Base-by-base conservation (phyloP, 805 yeast species). In the Yarrowia sp. region DNA sequence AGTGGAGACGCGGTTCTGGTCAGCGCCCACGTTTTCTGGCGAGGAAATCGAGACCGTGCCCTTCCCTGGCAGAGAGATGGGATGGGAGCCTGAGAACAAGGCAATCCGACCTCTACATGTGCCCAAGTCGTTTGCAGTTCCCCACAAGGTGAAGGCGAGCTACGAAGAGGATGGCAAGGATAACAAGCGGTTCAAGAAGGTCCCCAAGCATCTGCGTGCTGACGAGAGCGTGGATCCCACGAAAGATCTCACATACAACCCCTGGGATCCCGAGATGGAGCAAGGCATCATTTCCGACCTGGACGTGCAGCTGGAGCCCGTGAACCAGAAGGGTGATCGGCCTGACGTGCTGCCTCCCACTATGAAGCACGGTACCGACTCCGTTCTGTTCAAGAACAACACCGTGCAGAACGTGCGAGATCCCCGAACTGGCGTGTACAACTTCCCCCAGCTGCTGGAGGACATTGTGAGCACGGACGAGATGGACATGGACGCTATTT, bases 371-470 rank as follows among this genome's bases (percentile, higher is more conserved):
- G 81, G 80, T 55, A 78, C 94, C 18, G 86, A 87, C 35, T 75
- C 87, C 41, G 91, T 87, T 0, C 73, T 93, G 12, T 89, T 87
- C 70, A 25, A 29, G 18, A 84, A 87, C 29, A 97, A 97, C 0
- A 96, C 81, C 0, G 86, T 89, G 1, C 96, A 91, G 67, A 85
- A 81, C 64, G 72, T 88, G 31, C 84, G 83, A 68, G 97, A 92
- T 73, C 86, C 91, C 18, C 78, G 97, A 63, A 83, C 96, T 0
- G 78, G 85, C 49, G 85, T 84, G 1, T 85, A 79, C 72, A 89
- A 90, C 71, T 91, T 88, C 71, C 75, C 84, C 8, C 84, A 86
- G 2, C 77, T 74, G 61, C 74, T 93, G 42, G 80, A 81, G 64
- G 71, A 79, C 9, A 82, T 92, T 22, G 81, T 87, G 65, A 78